Conservation (phyloP, 2,329 filamentous ascomycete species). For the Arachnomyces sp. region DNA sequence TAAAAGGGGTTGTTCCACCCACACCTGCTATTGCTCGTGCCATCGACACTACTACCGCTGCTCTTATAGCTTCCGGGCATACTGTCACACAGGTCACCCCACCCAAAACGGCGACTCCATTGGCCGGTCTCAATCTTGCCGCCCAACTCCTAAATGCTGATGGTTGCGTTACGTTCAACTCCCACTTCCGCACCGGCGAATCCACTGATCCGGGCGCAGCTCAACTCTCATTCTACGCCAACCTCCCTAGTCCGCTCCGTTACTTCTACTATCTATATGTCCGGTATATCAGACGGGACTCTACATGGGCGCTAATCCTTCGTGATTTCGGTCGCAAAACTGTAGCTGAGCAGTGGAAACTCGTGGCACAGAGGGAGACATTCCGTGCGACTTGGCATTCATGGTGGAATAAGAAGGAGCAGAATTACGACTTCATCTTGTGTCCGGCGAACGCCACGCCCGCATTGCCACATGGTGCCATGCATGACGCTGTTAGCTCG, state of each 20-base stretch:
- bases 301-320: conserved; percentile 70
- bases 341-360: conserved; percentile 72
- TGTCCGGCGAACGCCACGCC: conserved; percentile 85
- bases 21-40: conserved; percentile 76
- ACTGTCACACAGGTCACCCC: conserved; percentile 60
- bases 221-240: conserved; percentile 68
- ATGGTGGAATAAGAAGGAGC: conserved; percentile 68
- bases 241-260: conserved; percentile 64
- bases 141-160: conserved; percentile 78
- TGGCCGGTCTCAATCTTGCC: conserved; percentile 67
- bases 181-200: conserved; percentile 69
- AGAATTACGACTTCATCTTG: conserved; percentile 71
- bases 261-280: conserved; percentile 86
- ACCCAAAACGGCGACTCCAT: conserved; percentile 66
- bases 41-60: conserved; percentile 60
- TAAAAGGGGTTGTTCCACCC: conserved; percentile 66
- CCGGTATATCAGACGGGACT: conserved; percentile 70
- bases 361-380: conserved; percentile 67
- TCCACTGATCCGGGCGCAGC: conserved; percentile 69
- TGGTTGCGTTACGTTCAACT: conserved; percentile 71
- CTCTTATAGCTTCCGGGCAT: conserved; percentile 65
- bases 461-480: conserved; percentile 76
- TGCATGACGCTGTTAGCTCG: conserved; percentile 75
- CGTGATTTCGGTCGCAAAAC: conserved; percentile 65
- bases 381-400: conserved; percentile 73